Evolutionary conservation across 1,284 basidiomycete species (phyloP).

Genomic region (Malassezia vespertilionis): DNA sequence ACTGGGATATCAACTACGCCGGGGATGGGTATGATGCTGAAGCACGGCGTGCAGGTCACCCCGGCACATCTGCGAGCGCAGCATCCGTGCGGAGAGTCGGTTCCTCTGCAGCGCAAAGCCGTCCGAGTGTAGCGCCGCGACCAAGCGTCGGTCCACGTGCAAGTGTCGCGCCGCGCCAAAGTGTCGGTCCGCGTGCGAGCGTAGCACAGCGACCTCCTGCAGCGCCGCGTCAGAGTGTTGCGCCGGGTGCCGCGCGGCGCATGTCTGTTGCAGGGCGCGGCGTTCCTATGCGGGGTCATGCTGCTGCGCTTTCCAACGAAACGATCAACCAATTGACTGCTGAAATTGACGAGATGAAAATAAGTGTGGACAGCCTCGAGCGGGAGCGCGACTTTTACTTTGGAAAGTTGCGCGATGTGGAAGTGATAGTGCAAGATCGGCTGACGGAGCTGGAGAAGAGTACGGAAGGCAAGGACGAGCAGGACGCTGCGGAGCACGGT

Average conservation of each 20-base stretch:
- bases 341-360: slow-evolving; percentile 72
- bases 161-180: background rate
- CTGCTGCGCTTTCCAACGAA: slow-evolving; percentile 38
- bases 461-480: slow-evolving; percentile 16
- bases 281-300: background rate
- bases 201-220: background rate
- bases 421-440: slow-evolving; percentile 62
- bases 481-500: slow-evolving; percentile 52
- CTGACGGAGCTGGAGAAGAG: slow-evolving; percentile 30
- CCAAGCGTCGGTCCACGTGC: background rate
- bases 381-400: slow-evolving; percentile 98
- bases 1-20: slow-evolving; percentile 83
- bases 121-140: slow-evolving; percentile 1
- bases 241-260: slow-evolving; percentile 1
- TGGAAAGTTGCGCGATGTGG: slow-evolving; percentile 72
- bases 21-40: slow-evolving; percentile 78
- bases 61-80: too few species aligned
- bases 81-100: slow-evolving; percentile 16
- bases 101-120: slow-evolving; percentile 9
- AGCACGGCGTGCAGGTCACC: slow-evolving; percentile 55
- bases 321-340: slow-evolving; percentile 58
- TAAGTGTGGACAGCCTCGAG: slow-evolving; percentile 66
- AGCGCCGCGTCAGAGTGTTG: background rate
- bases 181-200: slow-evolving; percentile 4
- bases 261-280: slow-evolving; percentile 12